Evolutionary conservation across 2,329 filamentous ascomycete species (phyloP).

Genomic region (Mycosphaerella sp.): DNA sequence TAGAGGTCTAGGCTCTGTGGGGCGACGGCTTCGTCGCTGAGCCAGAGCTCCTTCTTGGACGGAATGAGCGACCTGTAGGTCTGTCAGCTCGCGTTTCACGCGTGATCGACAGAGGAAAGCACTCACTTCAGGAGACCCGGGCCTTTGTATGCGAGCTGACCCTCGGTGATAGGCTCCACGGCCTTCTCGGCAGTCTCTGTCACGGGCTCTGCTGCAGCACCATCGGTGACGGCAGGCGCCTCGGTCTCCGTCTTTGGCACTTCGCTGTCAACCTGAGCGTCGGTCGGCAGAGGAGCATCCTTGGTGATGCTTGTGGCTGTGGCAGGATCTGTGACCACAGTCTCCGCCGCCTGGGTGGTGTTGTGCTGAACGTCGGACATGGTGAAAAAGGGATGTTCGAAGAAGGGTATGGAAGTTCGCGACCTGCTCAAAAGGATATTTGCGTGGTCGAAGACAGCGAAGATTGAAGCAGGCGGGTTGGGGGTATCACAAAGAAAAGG

Average conservation of each 20-base stretch:
- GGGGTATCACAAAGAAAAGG: neutral
- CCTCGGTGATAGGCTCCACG: constrained; percentile 69
- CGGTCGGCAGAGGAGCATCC: constrained; percentile 35
- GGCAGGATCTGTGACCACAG: constrained; percentile 25
- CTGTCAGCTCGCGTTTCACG: constrained; percentile 10
- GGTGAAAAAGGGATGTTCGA: neutral
- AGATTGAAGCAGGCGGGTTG: neutral
- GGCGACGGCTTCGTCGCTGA: constrained; percentile 61
- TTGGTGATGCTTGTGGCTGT: constrained; percentile 34
- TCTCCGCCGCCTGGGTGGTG: constrained; percentile 16
- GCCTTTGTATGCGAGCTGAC: constrained; percentile 81
- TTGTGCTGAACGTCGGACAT: constrained; percentile 28
- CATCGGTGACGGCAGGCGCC: constrained; percentile 22
- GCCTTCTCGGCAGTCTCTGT: constrained; percentile 44
- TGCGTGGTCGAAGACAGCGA: neutral
- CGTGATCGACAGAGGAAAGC: neutral
- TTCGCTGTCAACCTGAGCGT: constrained; percentile 35
- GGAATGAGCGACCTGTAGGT: constrained; percentile 70
- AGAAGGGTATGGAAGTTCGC: neutral
- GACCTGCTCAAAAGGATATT: neutral
- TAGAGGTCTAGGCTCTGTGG: constrained; percentile 68
- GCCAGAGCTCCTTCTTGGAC: constrained; percentile 81
- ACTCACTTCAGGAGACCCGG: constrained; percentile 84
- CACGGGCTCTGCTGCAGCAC: constrained; percentile 38
- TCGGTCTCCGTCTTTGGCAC: constrained; percentile 35